Percentiles rank a stretch among this genome's conserved stretches.
Evolutionary conservation across 306 rosid species (phyloP).

Genomic region (Fragaria iinumae): DNA sequence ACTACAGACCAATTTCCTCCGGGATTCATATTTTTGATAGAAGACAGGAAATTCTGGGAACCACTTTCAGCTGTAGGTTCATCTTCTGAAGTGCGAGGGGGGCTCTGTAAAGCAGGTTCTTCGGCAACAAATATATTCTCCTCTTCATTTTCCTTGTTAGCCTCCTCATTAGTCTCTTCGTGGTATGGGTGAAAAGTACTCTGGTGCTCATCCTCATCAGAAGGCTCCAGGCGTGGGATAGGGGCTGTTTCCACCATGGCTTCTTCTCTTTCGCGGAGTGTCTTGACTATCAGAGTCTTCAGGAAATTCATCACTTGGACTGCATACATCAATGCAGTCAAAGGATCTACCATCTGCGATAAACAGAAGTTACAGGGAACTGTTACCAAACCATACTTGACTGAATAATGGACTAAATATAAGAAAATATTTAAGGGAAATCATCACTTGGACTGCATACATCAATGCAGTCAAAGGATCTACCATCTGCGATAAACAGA

Average conservation of each 20-base stretch:
- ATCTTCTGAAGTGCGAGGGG: slow-evolving; percentile 30
- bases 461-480: slow-evolving; percentile 98
- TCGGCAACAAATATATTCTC: slow-evolving; percentile 40
- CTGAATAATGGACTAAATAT: slow-evolving; percentile 9
- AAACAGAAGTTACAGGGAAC: slow-evolving; percentile 18
- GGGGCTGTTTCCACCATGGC: slow-evolving; percentile 58
- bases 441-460: slow-evolving; percentile 63
- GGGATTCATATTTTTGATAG: slow-evolving; percentile 41
- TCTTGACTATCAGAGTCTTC: slow-evolving; percentile 74
- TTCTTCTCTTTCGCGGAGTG: slow-evolving; percentile 76
- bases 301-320: slow-evolving; percentile 93
- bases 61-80: slow-evolving; percentile 35
- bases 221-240: slow-evolving; percentile 46
- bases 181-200: slow-evolving; percentile 43
- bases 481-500: slow-evolving; percentile 55
- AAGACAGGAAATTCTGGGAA: slow-evolving; percentile 42
- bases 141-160: slow-evolving; percentile 43
- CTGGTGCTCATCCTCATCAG: slow-evolving; percentile 68
- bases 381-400: slow-evolving; percentile 23
- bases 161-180: slow-evolving; percentile 32
- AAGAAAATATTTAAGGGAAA: slow-evolving; percentile 8
- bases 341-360: slow-evolving; percentile 87
- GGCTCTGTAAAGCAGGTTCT: slow-evolving; percentile 52
- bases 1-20: slow-evolving; percentile 52
- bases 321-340: slow-evolving; percentile 82